Evolutionary conservation across 495 filamentous ascomycete species (phyloP), one percentile per base, ranked within the genome.

Genomic region (Penicillium lividum): DNA sequence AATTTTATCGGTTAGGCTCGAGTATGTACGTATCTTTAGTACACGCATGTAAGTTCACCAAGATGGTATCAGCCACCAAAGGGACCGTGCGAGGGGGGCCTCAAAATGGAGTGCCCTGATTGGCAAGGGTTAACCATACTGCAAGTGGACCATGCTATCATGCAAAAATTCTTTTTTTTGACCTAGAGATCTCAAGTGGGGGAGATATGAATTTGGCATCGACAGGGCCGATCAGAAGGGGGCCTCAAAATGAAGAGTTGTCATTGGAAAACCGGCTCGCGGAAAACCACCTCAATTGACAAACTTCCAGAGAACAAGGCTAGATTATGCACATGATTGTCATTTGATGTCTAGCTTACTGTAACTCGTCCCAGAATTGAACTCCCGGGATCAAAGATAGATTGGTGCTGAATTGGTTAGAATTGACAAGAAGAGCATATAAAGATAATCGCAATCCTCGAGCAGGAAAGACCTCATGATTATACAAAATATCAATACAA

Each of bases 151-250:
- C 33, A 34, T 3, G 7, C 7, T 8, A 34, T 34, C 33, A 10
- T 10, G 33, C 33, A 11, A 10, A 5, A 8, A 11, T 34, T 34
- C 7, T 10, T 7, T 8, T 10, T 34, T 34, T 16, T n/a, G 25
- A 45, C 15, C 11, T 16, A 1, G 7, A 25, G 5, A 22, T 45
- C 11, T 2, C 8, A 33, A 4, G 25, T 31, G 22, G 25, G 29
- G 47, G 8, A 50, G 29, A 50, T 50, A 29, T 50, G 47, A 34
- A 50, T 50, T 33, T 11, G 47, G 29, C 47, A 50, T 50, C 29
- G 30, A 50, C n/a, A 50, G 29, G 29, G 47, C n/a, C 50, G 33
- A 52, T 52, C 50, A 38, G 50, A 52, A 38, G 50, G 50, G 50
- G 29, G 50, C 50, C 50, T 38, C 50, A 36, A 52, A 52, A 40